A percentile compares a stretch with the other conserved stretches of the same genome.
Conservation (phyloP, 2,329 filamentous ascomycete species). For the Fulvia fulva region DNA sequence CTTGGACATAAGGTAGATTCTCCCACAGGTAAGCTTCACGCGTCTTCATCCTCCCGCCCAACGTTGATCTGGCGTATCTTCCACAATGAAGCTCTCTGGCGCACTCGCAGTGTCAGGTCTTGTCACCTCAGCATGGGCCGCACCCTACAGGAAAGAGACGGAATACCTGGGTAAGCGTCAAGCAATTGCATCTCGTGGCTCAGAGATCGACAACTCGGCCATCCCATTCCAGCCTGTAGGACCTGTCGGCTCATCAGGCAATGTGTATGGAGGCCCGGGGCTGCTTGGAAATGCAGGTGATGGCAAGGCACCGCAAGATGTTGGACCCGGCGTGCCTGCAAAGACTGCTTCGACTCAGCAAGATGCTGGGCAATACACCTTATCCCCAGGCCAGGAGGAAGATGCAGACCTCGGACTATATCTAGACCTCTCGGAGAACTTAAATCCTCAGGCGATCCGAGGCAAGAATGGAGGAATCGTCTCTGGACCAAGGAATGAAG, state of each 20-base stretch:
- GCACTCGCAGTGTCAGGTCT: neutral
- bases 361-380: constrained; percentile 17
- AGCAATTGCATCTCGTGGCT: neutral
- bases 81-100: neutral
- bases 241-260: neutral
- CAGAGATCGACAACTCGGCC: constrained; percentile 3
- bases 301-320: neutral
- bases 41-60: neutral
- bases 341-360: neutral
- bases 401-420: constrained; percentile 37
- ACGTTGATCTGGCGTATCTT: neutral
- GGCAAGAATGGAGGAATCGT: constrained; percentile 16
- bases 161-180: neutral
- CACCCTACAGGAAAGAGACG: neutral
- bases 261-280: neutral
- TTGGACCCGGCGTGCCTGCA: constrained; percentile 1
- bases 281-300: neutral
- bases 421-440: constrained; percentile 29
- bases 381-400: constrained; percentile 34
- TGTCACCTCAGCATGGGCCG: neutral
- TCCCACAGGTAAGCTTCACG: neutral
- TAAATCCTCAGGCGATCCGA: constrained; percentile 39
- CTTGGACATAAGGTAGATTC: neutral
- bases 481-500: constrained; percentile 26
- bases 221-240: neutral